Percentiles rank a stretch among this genome's conserved stretches.
Conservation (phyloP, 441 rosid genomes). For the Hura crepitans region DNA sequence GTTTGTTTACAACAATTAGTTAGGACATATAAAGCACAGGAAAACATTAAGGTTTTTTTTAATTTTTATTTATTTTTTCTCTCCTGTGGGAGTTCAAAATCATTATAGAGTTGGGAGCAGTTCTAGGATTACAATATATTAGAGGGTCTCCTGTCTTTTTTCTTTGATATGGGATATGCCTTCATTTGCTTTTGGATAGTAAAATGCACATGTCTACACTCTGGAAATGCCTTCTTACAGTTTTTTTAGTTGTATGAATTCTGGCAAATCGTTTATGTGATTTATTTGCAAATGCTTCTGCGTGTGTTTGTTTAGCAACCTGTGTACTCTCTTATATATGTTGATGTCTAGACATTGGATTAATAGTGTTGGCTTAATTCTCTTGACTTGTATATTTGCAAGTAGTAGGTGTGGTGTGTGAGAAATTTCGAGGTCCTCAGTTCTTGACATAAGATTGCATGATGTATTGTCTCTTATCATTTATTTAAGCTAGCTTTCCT, state of each 20-base stretch:
- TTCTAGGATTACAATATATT: not conserved
- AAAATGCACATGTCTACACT: not conserved
- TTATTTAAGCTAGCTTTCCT: not conserved
- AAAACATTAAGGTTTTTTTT: not conserved
- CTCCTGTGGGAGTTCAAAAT: not conserved
- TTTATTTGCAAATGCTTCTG: not conserved
- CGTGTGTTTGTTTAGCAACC: not conserved
- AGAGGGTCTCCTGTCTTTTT: not conserved
- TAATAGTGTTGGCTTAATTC: not conserved
- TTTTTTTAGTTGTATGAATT: not conserved
- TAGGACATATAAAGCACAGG: not conserved
- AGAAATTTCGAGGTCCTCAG: not conserved
- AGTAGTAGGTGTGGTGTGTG: not conserved
- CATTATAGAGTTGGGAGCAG: not conserved
- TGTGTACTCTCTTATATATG: not conserved
- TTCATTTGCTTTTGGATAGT: not conserved
- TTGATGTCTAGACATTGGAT: not conserved
- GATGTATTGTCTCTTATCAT: not conserved
- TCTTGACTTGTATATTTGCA: not conserved
- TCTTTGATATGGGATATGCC: no score
- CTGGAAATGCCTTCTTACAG: not conserved
- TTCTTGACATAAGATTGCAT: not conserved
- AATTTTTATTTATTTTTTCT: not conserved
- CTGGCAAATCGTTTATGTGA: not conserved
- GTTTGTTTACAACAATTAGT: not conserved